Evolutionary conservation across 371 early-diverging fungal species (phyloP).

Genomic region (Choanephora cucurbitarum): DNA sequence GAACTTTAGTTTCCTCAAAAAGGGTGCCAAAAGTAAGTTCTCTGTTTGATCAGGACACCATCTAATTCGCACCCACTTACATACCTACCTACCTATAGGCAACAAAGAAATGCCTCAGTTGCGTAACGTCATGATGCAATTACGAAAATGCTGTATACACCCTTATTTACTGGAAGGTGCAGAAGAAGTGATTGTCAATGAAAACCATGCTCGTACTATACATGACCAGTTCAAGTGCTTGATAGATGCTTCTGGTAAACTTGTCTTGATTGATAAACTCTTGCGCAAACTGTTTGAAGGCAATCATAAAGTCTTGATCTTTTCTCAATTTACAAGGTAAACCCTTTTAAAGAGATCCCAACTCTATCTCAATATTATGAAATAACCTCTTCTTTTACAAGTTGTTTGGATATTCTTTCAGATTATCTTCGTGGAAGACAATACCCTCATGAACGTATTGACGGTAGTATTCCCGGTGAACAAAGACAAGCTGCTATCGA

Average conservation of each 20-base stretch:
- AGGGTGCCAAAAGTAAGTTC: slow-evolving; percentile 57
- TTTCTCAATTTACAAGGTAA: slow-evolving; percentile 88
- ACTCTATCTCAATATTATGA: too few species aligned
- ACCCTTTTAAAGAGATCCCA: too few species aligned
- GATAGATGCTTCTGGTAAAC: slow-evolving; percentile 87
- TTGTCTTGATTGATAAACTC: slow-evolving; percentile 87
- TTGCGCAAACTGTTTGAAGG: slow-evolving; percentile 76
- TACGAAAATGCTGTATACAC: slow-evolving; percentile 89
- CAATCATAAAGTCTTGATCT: slow-evolving; percentile 93
- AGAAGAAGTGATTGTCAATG: slow-evolving; percentile 78
- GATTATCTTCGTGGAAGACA: slow-evolving; percentile 82
- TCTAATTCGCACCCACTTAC: not conserved
- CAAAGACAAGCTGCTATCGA: slow-evolving; percentile 96
- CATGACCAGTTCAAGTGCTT: slow-evolving; percentile 78
- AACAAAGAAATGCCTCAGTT: slow-evolving; percentile 67
- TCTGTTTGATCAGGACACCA: too few species aligned
- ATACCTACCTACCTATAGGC: slow-evolving; percentile 19
- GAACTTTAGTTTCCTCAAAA: slow-evolving; percentile 79
- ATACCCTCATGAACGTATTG: slow-evolving; percentile 88
- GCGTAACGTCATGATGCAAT: slow-evolving; percentile 72
- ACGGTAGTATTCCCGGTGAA: slow-evolving; percentile 87
- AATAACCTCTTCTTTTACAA: too few species aligned
- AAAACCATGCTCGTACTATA: slow-evolving; percentile 54
- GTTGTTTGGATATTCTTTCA: slow-evolving; percentile 83
- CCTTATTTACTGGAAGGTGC: slow-evolving; percentile 87